Evolutionary conservation across 768 basidiomycete species (phyloP).

Genomic region (Leccinellum luteum): DNA sequence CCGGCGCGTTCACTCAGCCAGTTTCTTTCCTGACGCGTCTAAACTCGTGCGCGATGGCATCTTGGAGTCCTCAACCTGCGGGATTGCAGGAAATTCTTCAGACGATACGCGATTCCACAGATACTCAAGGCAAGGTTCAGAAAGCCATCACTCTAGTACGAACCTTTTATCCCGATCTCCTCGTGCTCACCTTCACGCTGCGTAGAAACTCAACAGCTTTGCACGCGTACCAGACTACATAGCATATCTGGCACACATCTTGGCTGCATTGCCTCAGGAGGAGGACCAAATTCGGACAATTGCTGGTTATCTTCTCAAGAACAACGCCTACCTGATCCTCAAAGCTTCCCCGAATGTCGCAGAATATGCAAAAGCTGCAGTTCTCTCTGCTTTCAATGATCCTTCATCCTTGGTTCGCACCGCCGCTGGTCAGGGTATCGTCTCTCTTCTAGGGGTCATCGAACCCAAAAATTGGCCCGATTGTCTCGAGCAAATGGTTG

Average conservation of each 20-base stretch:
- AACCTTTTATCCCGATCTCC: slow-evolving; percentile 16
- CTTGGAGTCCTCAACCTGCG: slow-evolving; percentile 81
- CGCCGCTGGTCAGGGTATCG: slow-evolving; percentile 91
- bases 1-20: slow-evolving; percentile 28
- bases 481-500: slow-evolving; percentile 82
- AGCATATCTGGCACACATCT: slow-evolving; percentile 93
- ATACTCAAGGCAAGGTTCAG: slow-evolving; percentile 71
- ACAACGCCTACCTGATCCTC: slow-evolving; percentile 81
- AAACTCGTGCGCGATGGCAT: slow-evolving; percentile 48
- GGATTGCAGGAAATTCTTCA: slow-evolving; percentile 90
- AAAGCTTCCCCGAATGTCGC: slow-evolving; percentile 62
- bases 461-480: slow-evolving; percentile 96
- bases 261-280: slow-evolving; percentile 75
- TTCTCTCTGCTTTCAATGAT: slow-evolving; percentile 81
- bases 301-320: slow-evolving; percentile 96
- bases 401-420: slow-evolving; percentile 85
- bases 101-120: slow-evolving; percentile 89
- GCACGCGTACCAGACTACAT: slow-evolving; percentile 91
- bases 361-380: slow-evolving; percentile 69
- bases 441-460: slow-evolving; percentile 80
- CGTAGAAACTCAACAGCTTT: slow-evolving; percentile 82
- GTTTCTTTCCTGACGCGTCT: slow-evolving; percentile 28
- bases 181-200: slow-evolving; percentile 19
- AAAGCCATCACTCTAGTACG: slow-evolving; percentile 78
- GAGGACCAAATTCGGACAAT: slow-evolving; percentile 93